These are phyloP conservation scores for Xylaria grammica DNA, from an alignment of 495 filamentous ascomycete genomes.

Conservation along the genomic window DNA sequence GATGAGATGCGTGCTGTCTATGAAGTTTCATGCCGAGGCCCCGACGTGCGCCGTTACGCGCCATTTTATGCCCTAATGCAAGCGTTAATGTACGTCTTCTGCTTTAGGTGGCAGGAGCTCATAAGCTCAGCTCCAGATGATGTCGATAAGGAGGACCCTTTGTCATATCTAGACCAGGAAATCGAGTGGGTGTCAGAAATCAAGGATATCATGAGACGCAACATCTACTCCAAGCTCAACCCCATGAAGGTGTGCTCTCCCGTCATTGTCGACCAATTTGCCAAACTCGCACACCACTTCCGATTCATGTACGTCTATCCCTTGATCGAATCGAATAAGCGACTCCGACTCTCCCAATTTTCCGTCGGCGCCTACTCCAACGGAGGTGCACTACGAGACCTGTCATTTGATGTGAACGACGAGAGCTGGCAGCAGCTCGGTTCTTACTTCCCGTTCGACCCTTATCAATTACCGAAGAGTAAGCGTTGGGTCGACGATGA, in stretches of 20 bases:
- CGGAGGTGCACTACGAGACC: constrained; percentile 65
- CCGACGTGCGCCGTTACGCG: constrained; percentile 80
- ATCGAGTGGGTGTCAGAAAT: constrained; percentile 75
- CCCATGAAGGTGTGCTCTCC: constrained; percentile 97
- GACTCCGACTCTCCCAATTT: constrained; percentile 69
- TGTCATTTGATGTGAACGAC: constrained; percentile 63
- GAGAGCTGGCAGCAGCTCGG: constrained; percentile 81
- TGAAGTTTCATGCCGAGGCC: constrained; percentile 73
- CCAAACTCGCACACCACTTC: constrained; percentile 80
- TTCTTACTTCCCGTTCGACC: constrained; percentile 96
- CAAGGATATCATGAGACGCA: constrained; percentile 70
- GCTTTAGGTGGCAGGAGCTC: constrained; percentile 95
- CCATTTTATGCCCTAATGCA: constrained; percentile 90
- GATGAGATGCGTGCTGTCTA: constrained; percentile 67
- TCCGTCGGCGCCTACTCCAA: constrained; percentile 48
- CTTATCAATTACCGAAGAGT: constrained; percentile 84
- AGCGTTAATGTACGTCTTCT: constrained; percentile 92
- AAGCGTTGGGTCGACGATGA: constrained; percentile 83
- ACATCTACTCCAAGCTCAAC: constrained; percentile 87
- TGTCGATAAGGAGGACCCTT: constrained; percentile 60
- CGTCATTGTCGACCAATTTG: constrained; percentile 87
- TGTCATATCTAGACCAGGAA: constrained; percentile 62
- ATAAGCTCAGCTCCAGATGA: constrained; percentile 58
- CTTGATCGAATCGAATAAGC: constrained; percentile 90
- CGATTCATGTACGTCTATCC: constrained; percentile 86